Evolutionary conservation across 2,329 filamentous ascomycete genomes (phyloP), one percentile per base, ranked within the genome.

Genomic region (Cercospora sesami): DNA sequence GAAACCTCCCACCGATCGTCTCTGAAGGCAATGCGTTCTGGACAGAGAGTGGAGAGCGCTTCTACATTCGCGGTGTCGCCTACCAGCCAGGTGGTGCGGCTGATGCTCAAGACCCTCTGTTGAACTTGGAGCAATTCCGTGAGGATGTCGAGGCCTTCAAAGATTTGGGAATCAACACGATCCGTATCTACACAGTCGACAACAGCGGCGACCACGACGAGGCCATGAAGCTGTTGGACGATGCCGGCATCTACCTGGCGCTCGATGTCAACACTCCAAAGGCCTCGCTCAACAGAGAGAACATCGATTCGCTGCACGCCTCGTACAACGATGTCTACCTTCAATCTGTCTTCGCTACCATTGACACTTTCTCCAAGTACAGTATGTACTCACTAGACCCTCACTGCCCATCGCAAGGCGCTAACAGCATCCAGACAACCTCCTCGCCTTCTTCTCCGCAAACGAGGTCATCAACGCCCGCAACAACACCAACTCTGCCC

Each of bases 141-240:
- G 90, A 93, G 72, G 93, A 96, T 77, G 90, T 96, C 74, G 81
- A 83, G 66, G 84, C 91, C 77, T 96, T 97, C 87, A 87, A 91
- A 83, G 86, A 92, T 72, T 85, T 97, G 60, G 92, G 93, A 62
- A 84, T 96, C 82, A 97, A 97, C 85, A 92, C 92, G 18, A 86
- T 97, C 78, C 92, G 93, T 80, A 91, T 96, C 71, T 97, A 97
- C 86, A 92, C 91, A n/a, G 89, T 95, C 74, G 94, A 97, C 84
- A 97, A 96, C 86, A 89, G 89, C 65, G 81, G 84, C 74, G 81
- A 90, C 79, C 94, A 97, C 81, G 89, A 93, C 74, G 86, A 89
- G 70, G 97, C 93, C 83, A 97, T 97, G 93, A 82, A 85, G 68
- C 84, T 87, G 61, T 86, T 96, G 69, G 89, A 88, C 62, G 91